Evolutionary conservation across 768 basidiomycete genomes (phyloP).

Genomic region (Amanita jacksonii): DNA sequence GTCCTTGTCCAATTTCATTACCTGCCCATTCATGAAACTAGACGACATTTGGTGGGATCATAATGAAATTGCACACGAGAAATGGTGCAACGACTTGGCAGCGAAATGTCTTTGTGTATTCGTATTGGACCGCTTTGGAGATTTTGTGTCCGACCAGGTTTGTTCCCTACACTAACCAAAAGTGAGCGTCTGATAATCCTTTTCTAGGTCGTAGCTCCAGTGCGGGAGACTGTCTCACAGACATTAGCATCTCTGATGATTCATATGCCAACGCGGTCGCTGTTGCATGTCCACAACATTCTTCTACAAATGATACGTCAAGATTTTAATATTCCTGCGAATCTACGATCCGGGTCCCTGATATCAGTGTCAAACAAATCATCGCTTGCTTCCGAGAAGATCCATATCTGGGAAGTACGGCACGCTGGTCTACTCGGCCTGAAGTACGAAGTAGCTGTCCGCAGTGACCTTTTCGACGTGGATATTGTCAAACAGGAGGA

Average conservation of each 20-base stretch:
- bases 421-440: constrained; percentile 97
- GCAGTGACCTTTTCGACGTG: constrained; percentile 68
- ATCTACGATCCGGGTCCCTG: constrained; percentile 3
- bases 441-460: constrained; percentile 96
- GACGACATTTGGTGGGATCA: constrained; percentile 42
- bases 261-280: constrained; percentile 77
- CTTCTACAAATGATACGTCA: constrained; percentile 93
- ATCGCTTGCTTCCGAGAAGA: too few species aligned
- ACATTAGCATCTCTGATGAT: constrained; percentile 83
- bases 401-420: constrained; percentile 94
- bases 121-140: constrained; percentile 94
- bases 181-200: background rate
- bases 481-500: constrained; percentile 27
- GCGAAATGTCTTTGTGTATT: constrained; percentile 83
- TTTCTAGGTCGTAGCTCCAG: constrained; percentile 78
- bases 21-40: constrained; percentile 17
- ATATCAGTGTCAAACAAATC: constrained; percentile 14
- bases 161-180: background rate
- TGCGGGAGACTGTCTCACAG: constrained; percentile 93
- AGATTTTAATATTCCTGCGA: constrained; percentile 46
- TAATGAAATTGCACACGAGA: constrained; percentile 64
- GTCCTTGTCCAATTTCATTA: background rate
- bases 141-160: constrained; percentile 90
- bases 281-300: constrained; percentile 72
- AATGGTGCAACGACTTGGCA: constrained; percentile 85